Conservation (phyloP, 495 filamentous ascomycete species). For the Tuber indicum region DNA sequence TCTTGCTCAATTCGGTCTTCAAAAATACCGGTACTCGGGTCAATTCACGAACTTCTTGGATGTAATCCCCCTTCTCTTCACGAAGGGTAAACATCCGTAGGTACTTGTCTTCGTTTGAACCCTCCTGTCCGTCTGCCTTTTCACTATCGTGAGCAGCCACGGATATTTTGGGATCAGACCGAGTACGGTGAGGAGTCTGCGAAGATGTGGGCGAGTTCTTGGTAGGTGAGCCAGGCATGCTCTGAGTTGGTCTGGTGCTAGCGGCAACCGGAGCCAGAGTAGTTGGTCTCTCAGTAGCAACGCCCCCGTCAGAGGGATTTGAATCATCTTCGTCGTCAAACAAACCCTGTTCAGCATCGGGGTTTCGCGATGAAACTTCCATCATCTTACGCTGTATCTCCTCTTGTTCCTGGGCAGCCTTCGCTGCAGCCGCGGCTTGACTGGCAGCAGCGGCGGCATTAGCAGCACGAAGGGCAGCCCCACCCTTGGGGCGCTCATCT, state of each 20-base stretch:
- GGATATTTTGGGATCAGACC: constrained; percentile 85
- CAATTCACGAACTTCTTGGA: constrained; percentile 98
- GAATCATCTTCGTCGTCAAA: constrained; percentile 88
- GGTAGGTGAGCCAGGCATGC: constrained; percentile 86
- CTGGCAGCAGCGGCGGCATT: constrained; percentile 69
- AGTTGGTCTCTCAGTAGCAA: constrained; percentile 34
- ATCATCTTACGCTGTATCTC: constrained; percentile 85
- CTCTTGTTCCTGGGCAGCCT: constrained; percentile 70
- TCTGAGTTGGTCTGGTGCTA: constrained; percentile 73
- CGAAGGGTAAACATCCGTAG: constrained; percentile 79
- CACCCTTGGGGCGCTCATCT: constrained; percentile 85
- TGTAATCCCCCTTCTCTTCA: constrained; percentile 90
- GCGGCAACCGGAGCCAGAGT: constrained; percentile 28
- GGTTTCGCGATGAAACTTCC: constrained; percentile 83
- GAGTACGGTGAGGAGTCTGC: constrained; percentile 75
- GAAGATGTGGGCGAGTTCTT: constrained; percentile 61
- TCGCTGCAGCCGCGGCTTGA: constrained; percentile 71
- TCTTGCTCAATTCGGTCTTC: constrained; percentile 97
- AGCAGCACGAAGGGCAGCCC: constrained; percentile 57
- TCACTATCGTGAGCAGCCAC: constrained; percentile 64
- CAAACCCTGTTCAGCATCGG: constrained; percentile 81
- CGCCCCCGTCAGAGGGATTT: constrained; percentile 53
- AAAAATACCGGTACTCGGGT: constrained; percentile 90
- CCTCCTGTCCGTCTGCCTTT: constrained; percentile 56
- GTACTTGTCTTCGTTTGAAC: constrained; percentile 86